These are phyloP conservation scores for Fusarium pseudograminearum DNA, from an alignment of 2,329 filamentous ascomycete genomes.

Conservation along the genomic window DNA sequence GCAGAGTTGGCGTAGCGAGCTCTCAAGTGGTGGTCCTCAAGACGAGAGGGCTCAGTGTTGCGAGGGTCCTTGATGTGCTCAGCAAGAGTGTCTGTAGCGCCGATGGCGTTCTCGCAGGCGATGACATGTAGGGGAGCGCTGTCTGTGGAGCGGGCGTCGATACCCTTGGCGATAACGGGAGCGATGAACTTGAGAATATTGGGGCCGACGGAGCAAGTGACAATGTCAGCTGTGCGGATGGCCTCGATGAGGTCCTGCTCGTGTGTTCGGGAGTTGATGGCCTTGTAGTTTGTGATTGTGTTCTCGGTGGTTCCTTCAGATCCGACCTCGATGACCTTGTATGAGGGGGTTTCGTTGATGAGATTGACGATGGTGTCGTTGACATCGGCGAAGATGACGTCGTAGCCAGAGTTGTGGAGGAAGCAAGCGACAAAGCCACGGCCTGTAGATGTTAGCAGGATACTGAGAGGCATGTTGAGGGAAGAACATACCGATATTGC, in stretches of 20 bases:
- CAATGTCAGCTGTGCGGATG: slow-evolving; percentile 87
- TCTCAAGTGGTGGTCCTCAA: slow-evolving; percentile 76
- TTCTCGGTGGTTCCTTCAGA: slow-evolving; percentile 83
- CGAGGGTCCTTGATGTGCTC: slow-evolving; percentile 80
- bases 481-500: slow-evolving; percentile 76
- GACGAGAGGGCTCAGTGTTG: slow-evolving; percentile 76
- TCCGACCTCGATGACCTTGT: slow-evolving; percentile 94
- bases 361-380: slow-evolving; percentile 83
- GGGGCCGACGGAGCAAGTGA: slow-evolving; percentile 97
- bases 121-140: slow-evolving; percentile 85
- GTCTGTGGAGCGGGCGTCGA: slow-evolving; percentile 77
- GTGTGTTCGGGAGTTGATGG: slow-evolving; percentile 92
- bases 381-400: slow-evolving; percentile 97
- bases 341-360: slow-evolving; percentile 80
- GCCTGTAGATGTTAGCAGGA: slow-evolving; percentile 52
- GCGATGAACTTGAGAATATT: slow-evolving; percentile 97
- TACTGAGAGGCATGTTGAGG: neutral
- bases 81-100: slow-evolving; percentile 89
- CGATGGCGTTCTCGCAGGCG: slow-evolving; percentile 98
- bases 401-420: slow-evolving; percentile 93
- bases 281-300: slow-evolving; percentile 93
- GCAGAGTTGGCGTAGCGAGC: slow-evolving; percentile 97
- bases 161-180: slow-evolving; percentile 93
- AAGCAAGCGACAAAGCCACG: slow-evolving; percentile 91
- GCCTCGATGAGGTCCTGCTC: slow-evolving; percentile 84